A percentile compares a stretch with the other conserved stretches of the same genome.
phyloP scores from a whole-genome alignment of 2,329 filamentous ascomycete species.

The Juglanconis sp. region DNA sequence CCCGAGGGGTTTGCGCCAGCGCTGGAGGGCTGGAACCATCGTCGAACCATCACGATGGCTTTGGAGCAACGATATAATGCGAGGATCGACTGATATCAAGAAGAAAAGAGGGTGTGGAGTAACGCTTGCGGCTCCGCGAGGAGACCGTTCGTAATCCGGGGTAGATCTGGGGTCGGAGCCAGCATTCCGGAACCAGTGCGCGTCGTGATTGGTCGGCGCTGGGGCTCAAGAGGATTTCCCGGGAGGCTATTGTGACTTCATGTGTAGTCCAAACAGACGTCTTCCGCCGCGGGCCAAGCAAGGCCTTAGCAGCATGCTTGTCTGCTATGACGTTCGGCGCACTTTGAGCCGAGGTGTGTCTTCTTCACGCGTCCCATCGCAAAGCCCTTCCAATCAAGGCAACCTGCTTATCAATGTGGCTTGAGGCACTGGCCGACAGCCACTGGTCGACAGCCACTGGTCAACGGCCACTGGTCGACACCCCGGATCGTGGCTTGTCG shows the following conservation, averaged over 20 bases:
- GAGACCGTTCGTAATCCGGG: conserved; percentile 5
- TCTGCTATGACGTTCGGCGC: neutral
- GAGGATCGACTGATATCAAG: neutral
- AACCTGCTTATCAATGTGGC: neutral
- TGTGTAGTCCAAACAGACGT: neutral
- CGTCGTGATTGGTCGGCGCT: conserved; percentile 8
- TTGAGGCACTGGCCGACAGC: neutral
- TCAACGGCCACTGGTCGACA: too few relatives aligned
- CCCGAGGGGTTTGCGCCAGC: neutral
- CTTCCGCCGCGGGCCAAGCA: neutral
- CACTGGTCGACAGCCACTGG: too few relatives aligned
- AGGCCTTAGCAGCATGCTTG: neutral
- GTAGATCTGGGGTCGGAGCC: conserved; percentile 11
- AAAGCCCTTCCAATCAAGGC: neutral
- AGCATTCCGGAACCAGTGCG: neutral
- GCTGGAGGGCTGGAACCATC: neutral
- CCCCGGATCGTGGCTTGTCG: neutral
- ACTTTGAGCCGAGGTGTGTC: neutral
- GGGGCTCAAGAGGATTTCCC: conserved; percentile 18
- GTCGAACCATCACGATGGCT: neutral
- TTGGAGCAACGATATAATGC: neutral
- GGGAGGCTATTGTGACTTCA: conserved; percentile 6
- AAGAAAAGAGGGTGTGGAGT: conserved; percentile 8
- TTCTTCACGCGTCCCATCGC: neutral
- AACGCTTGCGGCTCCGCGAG: conserved; percentile 17